Evolutionary conservation across 352 stramenopile genomes (phyloP).

Genomic region (Saprolegnia diclina): DNA sequence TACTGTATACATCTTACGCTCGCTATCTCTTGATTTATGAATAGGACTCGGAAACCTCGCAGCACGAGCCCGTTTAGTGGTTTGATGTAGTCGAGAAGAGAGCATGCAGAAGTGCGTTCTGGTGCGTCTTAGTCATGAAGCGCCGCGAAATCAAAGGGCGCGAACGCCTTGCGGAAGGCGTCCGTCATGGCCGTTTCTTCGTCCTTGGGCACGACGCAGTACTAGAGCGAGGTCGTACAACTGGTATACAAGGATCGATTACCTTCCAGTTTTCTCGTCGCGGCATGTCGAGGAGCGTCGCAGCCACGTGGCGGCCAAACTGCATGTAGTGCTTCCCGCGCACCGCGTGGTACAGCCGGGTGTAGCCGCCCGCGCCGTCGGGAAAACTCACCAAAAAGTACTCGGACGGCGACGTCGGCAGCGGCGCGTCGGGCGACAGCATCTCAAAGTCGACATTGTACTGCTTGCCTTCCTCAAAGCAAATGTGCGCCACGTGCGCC

Average conservation of each 20-base stretch:
- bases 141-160: slow-evolving; percentile 64
- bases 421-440: slow-evolving; percentile 28
- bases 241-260: too few relatives aligned
- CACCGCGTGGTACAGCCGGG: slow-evolving; percentile 53
- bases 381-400: slow-evolving; percentile 51
- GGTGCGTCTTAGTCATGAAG: too few relatives aligned
- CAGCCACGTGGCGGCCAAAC: slow-evolving; percentile 63
- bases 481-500: slow-evolving; percentile 37
- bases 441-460: slow-evolving; percentile 67
- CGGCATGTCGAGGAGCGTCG: slow-evolving; percentile 56
- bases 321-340: slow-evolving; percentile 79
- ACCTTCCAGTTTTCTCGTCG: slow-evolving; percentile 69
- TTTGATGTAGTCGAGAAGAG: too few relatives aligned
- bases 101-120: too few relatives aligned
- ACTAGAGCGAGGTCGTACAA: slow-evolving; percentile 30
- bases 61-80: too few relatives aligned
- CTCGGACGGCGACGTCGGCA: slow-evolving; percentile 19
- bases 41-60: too few relatives aligned
- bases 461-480: slow-evolving; percentile 59
- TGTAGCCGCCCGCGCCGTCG: slow-evolving; percentile 32
- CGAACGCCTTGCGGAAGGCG: slow-evolving; percentile 57
- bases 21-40: too few relatives aligned
- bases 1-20: too few relatives aligned
- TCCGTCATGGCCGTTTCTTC: slow-evolving; percentile 65
- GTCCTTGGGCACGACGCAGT: slow-evolving; percentile 64